A percentile compares a stretch with the other conserved stretches of the same genome.
Evolutionary conservation across 2,329 filamentous ascomycete species (phyloP).

Genomic region (Dactylellina parvicollis): DNA sequence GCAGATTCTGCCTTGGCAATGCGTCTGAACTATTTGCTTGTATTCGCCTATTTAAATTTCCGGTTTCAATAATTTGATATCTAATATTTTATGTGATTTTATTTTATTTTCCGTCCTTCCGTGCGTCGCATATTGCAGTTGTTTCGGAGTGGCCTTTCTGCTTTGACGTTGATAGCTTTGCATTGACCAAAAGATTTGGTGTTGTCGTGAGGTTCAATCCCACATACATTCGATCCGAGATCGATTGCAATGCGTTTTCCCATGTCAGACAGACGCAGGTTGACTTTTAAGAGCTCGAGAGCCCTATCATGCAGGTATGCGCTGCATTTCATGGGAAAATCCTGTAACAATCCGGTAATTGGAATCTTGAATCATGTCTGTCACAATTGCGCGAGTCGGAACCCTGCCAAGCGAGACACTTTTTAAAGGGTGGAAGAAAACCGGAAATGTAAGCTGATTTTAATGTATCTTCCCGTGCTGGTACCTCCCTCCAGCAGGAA

Average conservation of each 20-base stretch:
- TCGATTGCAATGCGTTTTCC: background rate
- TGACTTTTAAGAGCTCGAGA: too few relatives aligned
- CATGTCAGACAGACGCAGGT: background rate
- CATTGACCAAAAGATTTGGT: background rate
- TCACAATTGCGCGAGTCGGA: constrained; percentile 37
- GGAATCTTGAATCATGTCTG: background rate
- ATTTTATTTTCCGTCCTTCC: background rate
- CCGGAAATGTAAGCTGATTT: constrained; percentile 30
- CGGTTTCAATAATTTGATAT: background rate
- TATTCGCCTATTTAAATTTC: too few relatives aligned
- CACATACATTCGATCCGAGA: background rate
- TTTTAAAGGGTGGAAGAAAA: background rate
- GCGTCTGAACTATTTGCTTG: too few relatives aligned
- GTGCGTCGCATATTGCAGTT: background rate
- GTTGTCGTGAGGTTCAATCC: constrained; percentile 1
- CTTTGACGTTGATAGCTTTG: background rate
- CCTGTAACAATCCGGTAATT: background rate
- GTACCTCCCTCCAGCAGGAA: too few relatives aligned
- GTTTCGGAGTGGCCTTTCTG: constrained; percentile 11
- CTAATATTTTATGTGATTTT: background rate
- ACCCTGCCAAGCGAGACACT: constrained; percentile 45
- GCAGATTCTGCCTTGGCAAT: too few relatives aligned
- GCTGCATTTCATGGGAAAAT: background rate
- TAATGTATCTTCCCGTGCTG: constrained; percentile 41
- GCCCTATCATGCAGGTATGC: constrained; percentile 2